These are phyloP conservation scores for Coniferiporia sulphurascens DNA, from an alignment of 1,284 basidiomycete species.

Conservation along the genomic window DNA sequence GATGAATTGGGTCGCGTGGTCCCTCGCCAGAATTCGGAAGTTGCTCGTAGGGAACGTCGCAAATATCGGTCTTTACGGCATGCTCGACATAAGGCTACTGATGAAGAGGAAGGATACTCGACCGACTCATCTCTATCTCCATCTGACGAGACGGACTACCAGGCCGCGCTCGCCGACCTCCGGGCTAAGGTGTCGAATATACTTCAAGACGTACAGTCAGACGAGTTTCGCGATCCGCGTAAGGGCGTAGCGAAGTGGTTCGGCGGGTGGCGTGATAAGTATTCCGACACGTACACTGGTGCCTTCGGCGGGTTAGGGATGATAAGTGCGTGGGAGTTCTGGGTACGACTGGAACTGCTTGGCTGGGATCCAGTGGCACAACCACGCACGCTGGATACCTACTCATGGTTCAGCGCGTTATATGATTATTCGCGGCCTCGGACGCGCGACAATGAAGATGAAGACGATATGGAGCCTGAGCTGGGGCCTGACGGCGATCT, in stretches of 20 bases:
- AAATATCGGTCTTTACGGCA: constrained; percentile 49
- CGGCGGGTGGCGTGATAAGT: constrained; percentile 72
- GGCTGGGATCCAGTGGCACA: constrained; percentile 77
- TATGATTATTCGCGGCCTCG: constrained; percentile 72
- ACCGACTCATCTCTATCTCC: constrained; percentile 74
- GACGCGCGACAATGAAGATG: constrained; percentile 28
- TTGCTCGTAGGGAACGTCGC: constrained; percentile 47
- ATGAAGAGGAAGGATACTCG: constrained; percentile 78
- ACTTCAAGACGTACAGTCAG: constrained; percentile 81
- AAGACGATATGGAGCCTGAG: constrained; percentile 46
- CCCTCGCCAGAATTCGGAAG: constrained; percentile 42
- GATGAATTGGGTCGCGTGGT: constrained; percentile 63
- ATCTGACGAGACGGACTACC: constrained; percentile 68
- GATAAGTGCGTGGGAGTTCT: constrained; percentile 94
- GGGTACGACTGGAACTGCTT: constrained; percentile 81
- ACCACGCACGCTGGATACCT: constrained; percentile 64
- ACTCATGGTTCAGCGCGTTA: constrained; percentile 77
- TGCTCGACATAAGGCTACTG: constrained; percentile 35
- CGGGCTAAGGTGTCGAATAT: constrained; percentile 47
- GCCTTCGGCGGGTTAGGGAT: constrained; percentile 90
- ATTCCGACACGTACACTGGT: constrained; percentile 77
- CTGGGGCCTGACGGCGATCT: constrained; percentile 83
- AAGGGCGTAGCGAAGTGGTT: constrained; percentile 71
- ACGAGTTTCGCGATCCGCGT: constrained; percentile 82
- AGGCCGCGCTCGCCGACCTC: constrained; percentile 56